Percentiles rank a stretch among this genome's conserved stretches.
Conservation (phyloP, 2,329 filamentous ascomycete genomes). For the Ophiostoma quercus region DNA sequence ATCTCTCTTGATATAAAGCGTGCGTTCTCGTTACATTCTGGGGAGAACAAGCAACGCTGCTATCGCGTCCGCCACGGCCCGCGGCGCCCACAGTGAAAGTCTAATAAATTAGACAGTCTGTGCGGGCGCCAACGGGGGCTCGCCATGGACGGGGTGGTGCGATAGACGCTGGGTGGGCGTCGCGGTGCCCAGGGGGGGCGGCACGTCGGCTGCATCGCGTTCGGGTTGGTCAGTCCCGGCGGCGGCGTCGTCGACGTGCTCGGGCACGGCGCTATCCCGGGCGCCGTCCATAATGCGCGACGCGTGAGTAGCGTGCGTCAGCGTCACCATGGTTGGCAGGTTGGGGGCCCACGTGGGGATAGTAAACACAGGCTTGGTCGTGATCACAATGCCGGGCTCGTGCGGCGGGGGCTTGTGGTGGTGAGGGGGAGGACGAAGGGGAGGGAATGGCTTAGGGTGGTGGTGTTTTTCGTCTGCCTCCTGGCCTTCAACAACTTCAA, state of each 20-base stretch:
- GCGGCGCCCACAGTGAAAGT: too few relatives aligned
- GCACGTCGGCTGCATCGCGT: not conserved
- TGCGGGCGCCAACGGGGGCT: not conserved
- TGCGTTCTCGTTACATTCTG: too few relatives aligned
- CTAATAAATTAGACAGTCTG: too few relatives aligned
- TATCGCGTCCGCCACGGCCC: not conserved
- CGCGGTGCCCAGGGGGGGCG: not conserved
- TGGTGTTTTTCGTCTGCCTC: not conserved
- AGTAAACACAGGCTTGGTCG: conserved; percentile 5
- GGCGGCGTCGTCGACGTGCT: not conserved
- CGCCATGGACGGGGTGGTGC: not conserved
- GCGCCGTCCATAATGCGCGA: not conserved
- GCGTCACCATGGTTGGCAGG: conserved; percentile 5
- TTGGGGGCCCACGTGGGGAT: conserved; percentile 4
- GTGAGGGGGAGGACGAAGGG: not conserved
- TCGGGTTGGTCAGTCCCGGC: not conserved
- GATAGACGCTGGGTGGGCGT: not conserved
- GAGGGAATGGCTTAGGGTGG: not conserved
- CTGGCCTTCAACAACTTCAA: too few relatives aligned
- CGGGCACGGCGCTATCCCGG: not conserved
- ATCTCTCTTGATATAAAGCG: not conserved
- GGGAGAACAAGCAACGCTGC: not conserved
- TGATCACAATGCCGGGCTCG: conserved; percentile 1
- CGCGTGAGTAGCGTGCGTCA: not conserved
- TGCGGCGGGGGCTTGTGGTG: conserved; percentile 8